A percentile compares a stretch with the other conserved stretches of the same genome.
Conservation (phyloP, 192 early-diverging fungal genomes). For the Cetraspora pellucida region DNA sequence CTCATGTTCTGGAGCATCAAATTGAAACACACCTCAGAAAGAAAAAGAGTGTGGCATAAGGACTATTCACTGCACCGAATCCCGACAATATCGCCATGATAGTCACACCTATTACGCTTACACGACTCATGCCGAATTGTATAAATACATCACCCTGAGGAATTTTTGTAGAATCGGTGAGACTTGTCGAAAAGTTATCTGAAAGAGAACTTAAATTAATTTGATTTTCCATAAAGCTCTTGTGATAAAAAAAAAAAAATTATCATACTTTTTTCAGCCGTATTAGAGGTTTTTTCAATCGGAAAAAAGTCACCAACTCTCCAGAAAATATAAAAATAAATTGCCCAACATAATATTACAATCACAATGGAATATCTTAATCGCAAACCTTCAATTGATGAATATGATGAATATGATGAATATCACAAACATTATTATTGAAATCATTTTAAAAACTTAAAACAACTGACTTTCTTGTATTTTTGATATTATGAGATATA, state of each 20-base stretch:
- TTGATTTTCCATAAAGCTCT: background rate
- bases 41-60: conserved; percentile 81
- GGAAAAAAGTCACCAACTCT: conserved; percentile 63
- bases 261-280: conserved; percentile 12
- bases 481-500: conserved; percentile 60
- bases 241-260: background rate
- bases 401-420: background rate
- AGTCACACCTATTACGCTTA: conserved; percentile 88
- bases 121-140: conserved; percentile 77
- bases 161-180: conserved; percentile 15
- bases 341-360: conserved; percentile 36
- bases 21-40: conserved; percentile 66
- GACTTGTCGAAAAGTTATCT: background rate
- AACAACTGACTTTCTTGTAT: conserved; percentile 31
- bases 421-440: background rate
- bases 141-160: conserved; percentile 47
- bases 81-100: conserved; percentile 92
- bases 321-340: conserved; percentile 63
- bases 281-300: conserved; percentile 42
- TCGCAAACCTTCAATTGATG: conserved; percentile 34
- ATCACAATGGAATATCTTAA: conserved; percentile 37
- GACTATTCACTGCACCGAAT: conserved; percentile 91
- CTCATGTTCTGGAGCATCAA: conserved; percentile 25
- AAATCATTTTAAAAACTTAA: background rate
- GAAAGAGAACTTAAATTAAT: conserved; percentile 23